Base-by-base conservation (phyloP, 768 basidiomycete species). In the Russula virescens region DNA sequence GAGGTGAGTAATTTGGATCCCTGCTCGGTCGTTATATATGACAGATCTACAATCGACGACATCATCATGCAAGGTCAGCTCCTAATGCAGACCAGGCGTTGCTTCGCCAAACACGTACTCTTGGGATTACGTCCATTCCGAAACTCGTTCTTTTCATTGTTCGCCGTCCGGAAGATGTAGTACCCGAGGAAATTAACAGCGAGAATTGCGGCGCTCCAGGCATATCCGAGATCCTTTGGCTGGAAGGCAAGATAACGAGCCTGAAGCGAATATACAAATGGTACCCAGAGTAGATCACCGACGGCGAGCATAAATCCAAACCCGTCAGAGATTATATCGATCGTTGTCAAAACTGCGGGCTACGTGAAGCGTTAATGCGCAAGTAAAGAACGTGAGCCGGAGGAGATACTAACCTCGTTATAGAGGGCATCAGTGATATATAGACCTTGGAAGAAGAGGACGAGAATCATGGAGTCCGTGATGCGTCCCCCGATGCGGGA, bases 251-350 rank as follows among this genome's bases (percentile, higher is more conserved):
- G 86, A 75, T 91, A 99, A 55, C 94, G 88, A 1, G 95, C 91
- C 76, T 98, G 95, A 16, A 98, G 84, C 34, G 86, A 86, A 76
- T 98, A 99, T 18, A 85, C 87, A 75, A 98, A 96, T 13, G 96
- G 96, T 13, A 99, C 91, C 89, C 92, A 98, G 21, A 86, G 75
- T 31, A 98, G 82, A 71, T 98, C 94, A 46, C 97, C 96, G 51
- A 96, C 82, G 5, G 93, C 76, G 31, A 99, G 87, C 97, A 99
- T 99, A 81, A 94, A 98, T 8, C 97, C 97, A 70, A 98, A 98
- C 13, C 97, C 97, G 69, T 99, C 97, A 13, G 90, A 91, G 3
- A 88, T 95, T 71, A 99, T 95, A 71, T 99, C 97, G 91, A 99
- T 99, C 4, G 89, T 94, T 1, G 92, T 95, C 61, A 98, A 80